Evolutionary conservation across 495 filamentous ascomycete genomes (phyloP), one percentile per base, ranked within the genome.

Genomic region (Chaetomium cochliodes): DNA sequence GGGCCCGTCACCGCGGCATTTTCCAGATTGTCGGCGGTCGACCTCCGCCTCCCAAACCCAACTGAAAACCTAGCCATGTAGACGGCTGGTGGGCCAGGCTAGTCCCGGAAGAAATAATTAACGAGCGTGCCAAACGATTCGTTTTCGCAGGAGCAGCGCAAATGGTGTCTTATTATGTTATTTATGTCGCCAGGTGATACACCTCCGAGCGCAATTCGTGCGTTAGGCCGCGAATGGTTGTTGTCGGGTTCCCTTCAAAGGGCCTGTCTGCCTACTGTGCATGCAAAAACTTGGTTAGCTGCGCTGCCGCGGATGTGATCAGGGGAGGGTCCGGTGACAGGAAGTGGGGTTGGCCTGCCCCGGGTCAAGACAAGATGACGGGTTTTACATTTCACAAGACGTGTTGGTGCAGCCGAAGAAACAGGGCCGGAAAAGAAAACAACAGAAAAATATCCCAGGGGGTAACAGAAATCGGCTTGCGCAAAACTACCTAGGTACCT

Each of bases 11-110:
- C 65, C 69, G 73, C 70, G 56, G 70, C 76, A 80, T 81, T 78
- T 59, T 81, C 78, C 58, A 77, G 63, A 62, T 78, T 80, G 58
- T 80, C 80, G 51, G 78, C 79, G 77, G 78, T 77, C 62, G 79
- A 81, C 76, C 77, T 80, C 76, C 80, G 80, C 80, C 78, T 74
- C 54, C 72, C 76, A 62, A 83, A 83, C 49, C 74, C 69, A 69
- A 79, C 79, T 65, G 79, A 76, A 73, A 83, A 83, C 67, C 78
- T 82, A 82, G 78, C 77, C 80, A 83, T 83, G 75, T 78, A 78
- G 77, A 73, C 55, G 44, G 58, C 66, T 67, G 70, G 50, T 50
- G 23, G 70, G 62, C 72, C 68, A 69, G 65, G 60, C 72, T 28
- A 58, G 60, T 64, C 57, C 63, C 65, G 62, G 66, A 64, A 67